A percentile compares a stretch with the other conserved stretches of the same genome.
Evolutionary conservation across 805 yeast genomes (phyloP).

Genomic region (Pichia californica): DNA sequence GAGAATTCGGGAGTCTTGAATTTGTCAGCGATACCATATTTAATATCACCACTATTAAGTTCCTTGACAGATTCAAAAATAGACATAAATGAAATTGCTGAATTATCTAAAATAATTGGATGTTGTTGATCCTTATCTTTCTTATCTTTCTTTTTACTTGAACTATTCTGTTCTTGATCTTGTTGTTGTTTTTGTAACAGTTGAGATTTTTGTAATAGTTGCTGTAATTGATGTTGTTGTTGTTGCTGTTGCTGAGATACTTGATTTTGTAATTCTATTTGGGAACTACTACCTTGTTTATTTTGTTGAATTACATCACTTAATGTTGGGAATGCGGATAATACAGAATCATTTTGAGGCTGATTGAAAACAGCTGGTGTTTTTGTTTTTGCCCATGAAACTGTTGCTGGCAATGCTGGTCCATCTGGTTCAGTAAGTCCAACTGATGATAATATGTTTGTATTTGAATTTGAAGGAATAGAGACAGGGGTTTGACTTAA

Average conservation of each 20-base stretch:
- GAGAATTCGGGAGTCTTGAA: slow-evolving; percentile 12
- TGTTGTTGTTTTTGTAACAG: slow-evolving; percentile 9
- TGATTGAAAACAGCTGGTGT: slow-evolving; percentile 25
- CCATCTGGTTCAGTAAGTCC: slow-evolving; percentile 22
- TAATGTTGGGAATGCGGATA: slow-evolving; percentile 49
- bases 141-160: slow-evolving; percentile 20
- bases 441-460: background rate
- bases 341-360: slow-evolving; percentile 5
- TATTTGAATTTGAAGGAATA: background rate
- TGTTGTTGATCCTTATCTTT: slow-evolving; percentile 23
- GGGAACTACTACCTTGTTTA: slow-evolving; percentile 15
- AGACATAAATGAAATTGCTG: slow-evolving; percentile 21
- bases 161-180: slow-evolving; percentile 5
- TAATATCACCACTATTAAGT: slow-evolving; percentile 19
- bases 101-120: slow-evolving; percentile 17
- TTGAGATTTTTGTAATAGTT: slow-evolving; percentile 11
- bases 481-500: background rate
- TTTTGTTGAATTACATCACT: slow-evolving; percentile 16
- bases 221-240: slow-evolving; percentile 12
- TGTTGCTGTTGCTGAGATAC: slow-evolving; percentile 28
- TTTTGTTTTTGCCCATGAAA: slow-evolving; percentile 48
- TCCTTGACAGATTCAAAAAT: slow-evolving; percentile 23
- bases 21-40: slow-evolving; percentile 23
- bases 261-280: slow-evolving; percentile 26
- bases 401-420: slow-evolving; percentile 53